Percentiles rank a stretch among this genome's conserved stretches.
Conservation (phyloP, 768 basidiomycete species). For the Coprinopsis marcescibilis region DNA sequence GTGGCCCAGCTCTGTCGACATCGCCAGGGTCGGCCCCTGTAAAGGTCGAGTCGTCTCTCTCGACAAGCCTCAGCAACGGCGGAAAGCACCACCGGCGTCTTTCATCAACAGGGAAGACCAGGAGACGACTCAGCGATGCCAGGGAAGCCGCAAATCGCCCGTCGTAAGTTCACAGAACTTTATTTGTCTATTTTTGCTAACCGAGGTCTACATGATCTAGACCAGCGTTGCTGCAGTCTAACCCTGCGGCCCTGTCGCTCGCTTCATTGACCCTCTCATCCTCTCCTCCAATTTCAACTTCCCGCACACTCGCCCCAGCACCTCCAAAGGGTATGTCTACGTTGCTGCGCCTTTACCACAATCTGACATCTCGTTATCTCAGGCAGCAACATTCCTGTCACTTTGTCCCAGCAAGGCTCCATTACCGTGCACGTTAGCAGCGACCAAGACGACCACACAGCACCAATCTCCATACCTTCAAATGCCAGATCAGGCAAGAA, state of each 20-base stretch:
- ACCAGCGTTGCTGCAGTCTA: conserved; percentile 26
- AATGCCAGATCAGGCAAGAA: conserved; percentile 50
- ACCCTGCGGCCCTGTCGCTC: conserved; percentile 35
- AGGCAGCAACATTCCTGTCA: conserved; percentile 13
- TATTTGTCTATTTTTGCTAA: conserved; percentile 6
- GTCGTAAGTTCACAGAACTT: conserved; percentile 46
- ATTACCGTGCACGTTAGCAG: conserved; percentile 10
- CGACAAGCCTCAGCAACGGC: conserved; percentile 22
- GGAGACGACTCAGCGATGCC: conserved; percentile 72
- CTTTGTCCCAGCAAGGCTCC: conserved; percentile 11
- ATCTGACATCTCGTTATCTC: conserved; percentile 9
- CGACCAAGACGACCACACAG: conserved; percentile 12
- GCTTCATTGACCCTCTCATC: conserved; percentile 37
- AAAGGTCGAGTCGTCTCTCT: no score
- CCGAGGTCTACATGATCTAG: conserved; percentile 16
- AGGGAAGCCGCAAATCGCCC: conserved; percentile 71
- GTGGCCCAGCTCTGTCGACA: conserved; percentile 20
- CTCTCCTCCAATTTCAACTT: conserved; percentile 24
- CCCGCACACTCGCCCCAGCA: conserved; percentile 18
- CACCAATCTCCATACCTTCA: conserved; percentile 30
- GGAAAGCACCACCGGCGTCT: conserved; percentile 60
- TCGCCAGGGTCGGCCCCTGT: no score
- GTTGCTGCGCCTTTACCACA: conserved; percentile 3
- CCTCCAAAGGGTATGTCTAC: conserved; percentile 6
- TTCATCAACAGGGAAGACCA: conserved; percentile 64